Base-by-base conservation (phyloP, 768 basidiomycete genomes). In the Termitomyces sp. region DNA sequence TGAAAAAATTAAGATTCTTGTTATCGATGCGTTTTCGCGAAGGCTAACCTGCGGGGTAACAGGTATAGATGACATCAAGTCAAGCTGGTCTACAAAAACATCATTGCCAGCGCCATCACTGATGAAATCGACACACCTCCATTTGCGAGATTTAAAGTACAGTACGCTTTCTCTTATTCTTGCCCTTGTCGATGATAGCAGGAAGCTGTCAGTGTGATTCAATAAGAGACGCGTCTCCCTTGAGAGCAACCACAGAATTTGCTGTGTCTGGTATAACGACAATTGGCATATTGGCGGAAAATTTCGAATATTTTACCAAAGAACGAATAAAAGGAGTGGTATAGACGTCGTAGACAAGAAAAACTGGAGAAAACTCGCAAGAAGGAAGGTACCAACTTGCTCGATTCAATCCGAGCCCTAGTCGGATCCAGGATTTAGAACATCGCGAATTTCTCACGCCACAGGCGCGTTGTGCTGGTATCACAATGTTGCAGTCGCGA, bases 41-140 rank as follows among this genome's bases (percentile, higher is more conserved):
- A n/a, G 53, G 14, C 47, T 53, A 1, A 64, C 68, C 60, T 69
- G 53, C 24, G 67, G 56, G 14, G 67, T 69, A 34, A 67, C 63
- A 48, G 67, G 64, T 13, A 70, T 42, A 36, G 62, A 47, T 9
- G 61, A 59, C 46, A 57, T 64, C 49, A 73, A 56, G 60, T 70
- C 68, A 18, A 71, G 47, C 51, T 69, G 67, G 16, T 62, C 69
- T 69, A 55, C 27, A 46, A 27, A 43, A 44, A 51, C n/a, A 14
- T 37, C 30, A 22, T 22, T 30, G 9, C 30, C 5, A n/a, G 30
- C 12, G 10, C 12, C 30, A 20, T 44, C 13, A 24, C 13, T 14
- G 24, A 44, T 26, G 22, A 14, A 16, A 26, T 44, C 5, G 13
- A 26, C 1, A 9, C 16, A 30, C 45, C 45, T 46, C 26, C 16